Evolutionary conservation across 1,284 basidiomycete genomes (phyloP), one percentile per base, ranked within the genome.

Genomic region (Schizopora paradoxa): DNA sequence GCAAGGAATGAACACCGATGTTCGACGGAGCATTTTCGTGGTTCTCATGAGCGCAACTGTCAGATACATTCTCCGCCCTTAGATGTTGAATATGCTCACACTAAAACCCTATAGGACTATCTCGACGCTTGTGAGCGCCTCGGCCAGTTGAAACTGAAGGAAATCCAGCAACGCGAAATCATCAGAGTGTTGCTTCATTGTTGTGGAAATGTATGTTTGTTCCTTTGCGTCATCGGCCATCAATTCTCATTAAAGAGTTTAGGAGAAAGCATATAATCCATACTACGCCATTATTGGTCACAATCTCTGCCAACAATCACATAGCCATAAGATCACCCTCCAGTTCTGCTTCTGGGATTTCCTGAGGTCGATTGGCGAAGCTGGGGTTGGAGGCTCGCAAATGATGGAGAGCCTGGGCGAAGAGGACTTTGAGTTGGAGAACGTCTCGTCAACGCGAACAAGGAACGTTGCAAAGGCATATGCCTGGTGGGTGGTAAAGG

Each of bases 311-410:
- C 69, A 72, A 13, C 75, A 75, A 5, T 82, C 89, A 1, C 86
- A 91, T 54, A 82, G 86, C 5, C 86, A 93, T 66, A 86, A 82
- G 54, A 86, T 99, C 55, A 98, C 96, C 0, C 70, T 99, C 32
- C 96, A 98, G 61, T 99, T 92, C 65, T 91, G 85, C 55, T 68
- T 99, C 5, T 99, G 96, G 96, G 96, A 99, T 63, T 94, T 98
- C 60, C 67, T 99, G 27, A 85, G 95, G 7, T 90, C 91, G 52
- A 69, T 99, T 23, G 93, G 92, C 13, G 91, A 97, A 64, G 77
- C 70, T 13, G 74, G 69, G 31, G 88, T 94, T 25, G 91, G 91
- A 2, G 92, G 92, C 2, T 74, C 76, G 0, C 87, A 86, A 56
- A 71, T 90, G 39, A 70, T 91, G 54, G 87, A 86, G 59, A 77